Conservation (phyloP, 225 moss, liverwort and hornwort species). For the Sphagnum tenellum region DNA sequence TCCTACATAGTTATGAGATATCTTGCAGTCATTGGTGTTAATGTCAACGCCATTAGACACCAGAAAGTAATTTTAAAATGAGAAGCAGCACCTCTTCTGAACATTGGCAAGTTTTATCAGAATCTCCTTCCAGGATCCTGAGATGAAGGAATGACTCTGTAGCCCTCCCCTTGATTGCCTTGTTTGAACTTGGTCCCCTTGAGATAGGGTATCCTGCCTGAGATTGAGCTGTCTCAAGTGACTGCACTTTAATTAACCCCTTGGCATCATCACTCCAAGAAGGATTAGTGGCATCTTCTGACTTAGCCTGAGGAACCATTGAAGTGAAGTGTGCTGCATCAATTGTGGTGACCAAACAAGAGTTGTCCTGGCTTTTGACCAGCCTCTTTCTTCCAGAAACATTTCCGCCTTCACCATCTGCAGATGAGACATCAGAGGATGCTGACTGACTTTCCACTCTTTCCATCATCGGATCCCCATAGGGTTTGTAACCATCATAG, state of each 20-base stretch:
- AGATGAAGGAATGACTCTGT: not conserved
- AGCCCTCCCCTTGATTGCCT: not conserved
- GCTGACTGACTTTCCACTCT: constrained; percentile 1
- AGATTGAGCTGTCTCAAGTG: constrained; percentile 4
- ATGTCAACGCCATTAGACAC: no score
- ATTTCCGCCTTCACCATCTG: not conserved
- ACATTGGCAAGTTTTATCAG: not conserved
- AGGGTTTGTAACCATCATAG: constrained; percentile 17
- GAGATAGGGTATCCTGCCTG: not conserved
- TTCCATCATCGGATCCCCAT: constrained; percentile 5
- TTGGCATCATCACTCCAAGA: constrained; percentile 1
- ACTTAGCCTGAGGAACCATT: constrained; percentile 1
- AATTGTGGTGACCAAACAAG: not conserved
- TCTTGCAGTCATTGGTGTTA: no score
- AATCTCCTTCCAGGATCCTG: not conserved
- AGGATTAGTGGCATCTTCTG: not conserved
- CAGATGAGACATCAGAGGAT: constrained; percentile 1
- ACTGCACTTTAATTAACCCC: not conserved
- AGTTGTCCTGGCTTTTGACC: not conserved
- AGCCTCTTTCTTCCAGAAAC: not conserved
- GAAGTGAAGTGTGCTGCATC: not conserved
- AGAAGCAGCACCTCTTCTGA: not conserved
- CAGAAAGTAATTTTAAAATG: not conserved
- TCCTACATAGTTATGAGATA: no score
- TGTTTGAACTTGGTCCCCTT: not conserved